Evolutionary conservation across 2,329 filamentous ascomycete genomes (phyloP).

Genomic region (Fusarium sp.): DNA sequence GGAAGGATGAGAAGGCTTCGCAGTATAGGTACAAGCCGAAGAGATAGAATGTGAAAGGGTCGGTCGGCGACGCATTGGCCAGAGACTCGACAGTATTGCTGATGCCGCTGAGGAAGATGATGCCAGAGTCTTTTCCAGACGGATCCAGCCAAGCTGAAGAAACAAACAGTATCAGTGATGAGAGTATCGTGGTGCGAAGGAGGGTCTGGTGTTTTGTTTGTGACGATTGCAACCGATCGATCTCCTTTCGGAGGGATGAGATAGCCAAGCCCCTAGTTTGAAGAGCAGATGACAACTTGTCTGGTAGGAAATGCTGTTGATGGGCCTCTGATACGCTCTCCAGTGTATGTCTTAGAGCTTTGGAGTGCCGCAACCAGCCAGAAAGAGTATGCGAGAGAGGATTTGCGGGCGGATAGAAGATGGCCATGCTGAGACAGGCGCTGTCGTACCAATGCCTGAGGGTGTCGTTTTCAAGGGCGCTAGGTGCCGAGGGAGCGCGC

Average conservation of each 20-base stretch:
- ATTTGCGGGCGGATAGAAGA: not conserved
- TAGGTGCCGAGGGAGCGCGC: not conserved
- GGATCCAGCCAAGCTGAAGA: not conserved
- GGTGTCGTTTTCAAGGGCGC: not conserved
- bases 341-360: not conserved
- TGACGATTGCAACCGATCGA: not conserved
- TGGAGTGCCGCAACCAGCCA: not conserved
- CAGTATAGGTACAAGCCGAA: not conserved
- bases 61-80: not conserved
- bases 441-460: not conserved
- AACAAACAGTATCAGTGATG: not conserved
- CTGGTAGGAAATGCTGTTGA: not conserved
- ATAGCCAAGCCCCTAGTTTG: not conserved
- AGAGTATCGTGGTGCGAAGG: not conserved
- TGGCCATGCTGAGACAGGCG: not conserved
- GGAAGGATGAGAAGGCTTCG: not conserved
- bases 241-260: not conserved
- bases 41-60: not conserved
- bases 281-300: not conserved
- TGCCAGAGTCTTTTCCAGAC: not conserved
- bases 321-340: not conserved
- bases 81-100: not conserved
- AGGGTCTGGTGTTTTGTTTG: not conserved
- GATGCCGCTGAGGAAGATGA: not conserved
- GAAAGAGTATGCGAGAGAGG: not conserved